Evolutionary conservation across 2,329 filamentous ascomycete species (phyloP).

Genomic region (Ophiostoma piceae): DNA sequence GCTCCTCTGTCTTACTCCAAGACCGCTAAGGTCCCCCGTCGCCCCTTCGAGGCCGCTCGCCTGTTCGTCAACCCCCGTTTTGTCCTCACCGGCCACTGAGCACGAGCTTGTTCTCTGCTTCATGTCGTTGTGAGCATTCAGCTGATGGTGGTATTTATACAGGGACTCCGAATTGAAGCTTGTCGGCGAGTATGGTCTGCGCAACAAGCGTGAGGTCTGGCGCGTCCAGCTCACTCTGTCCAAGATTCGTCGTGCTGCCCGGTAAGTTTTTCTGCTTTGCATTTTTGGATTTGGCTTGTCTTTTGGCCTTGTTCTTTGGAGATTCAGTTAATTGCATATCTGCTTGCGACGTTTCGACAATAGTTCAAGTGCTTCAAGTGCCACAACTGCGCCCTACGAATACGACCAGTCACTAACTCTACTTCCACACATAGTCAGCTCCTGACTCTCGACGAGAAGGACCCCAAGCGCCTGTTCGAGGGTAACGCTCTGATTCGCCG

Average conservation of each 20-base stretch:
- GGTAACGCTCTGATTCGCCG: constrained; percentile 99
- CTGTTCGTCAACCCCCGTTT: constrained; percentile 68
- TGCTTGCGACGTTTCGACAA: background rate
- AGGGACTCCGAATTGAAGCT: constrained; percentile 99
- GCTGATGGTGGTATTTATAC: constrained; percentile 31
- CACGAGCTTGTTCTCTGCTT: constrained; percentile 85
- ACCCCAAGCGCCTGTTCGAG: constrained; percentile 99
- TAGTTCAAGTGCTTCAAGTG: background rate
- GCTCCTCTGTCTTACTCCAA: constrained; percentile 78
- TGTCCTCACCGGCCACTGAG: constrained; percentile 66
- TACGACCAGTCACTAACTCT: background rate
- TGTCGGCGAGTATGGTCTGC: constrained; percentile 98
- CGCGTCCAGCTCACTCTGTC: constrained; percentile 98
- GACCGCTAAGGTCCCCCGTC: constrained; percentile 94
- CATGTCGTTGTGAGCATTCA: constrained; percentile 72
- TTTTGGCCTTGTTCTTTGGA: background rate
- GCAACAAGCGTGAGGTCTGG: constrained; percentile 99
- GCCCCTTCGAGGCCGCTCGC: constrained; percentile 99
- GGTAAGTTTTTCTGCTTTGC: constrained; percentile 55
- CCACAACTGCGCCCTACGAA: background rate
- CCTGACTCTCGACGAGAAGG: constrained; percentile 99
- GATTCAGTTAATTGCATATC: background rate
- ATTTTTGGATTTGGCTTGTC: background rate
- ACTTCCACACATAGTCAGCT: constrained; percentile 69
- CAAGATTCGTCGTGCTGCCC: constrained; percentile 99